Conservation (phyloP, 2,329 filamentous ascomycete genomes). For the Fusarium protoensiforme region DNA sequence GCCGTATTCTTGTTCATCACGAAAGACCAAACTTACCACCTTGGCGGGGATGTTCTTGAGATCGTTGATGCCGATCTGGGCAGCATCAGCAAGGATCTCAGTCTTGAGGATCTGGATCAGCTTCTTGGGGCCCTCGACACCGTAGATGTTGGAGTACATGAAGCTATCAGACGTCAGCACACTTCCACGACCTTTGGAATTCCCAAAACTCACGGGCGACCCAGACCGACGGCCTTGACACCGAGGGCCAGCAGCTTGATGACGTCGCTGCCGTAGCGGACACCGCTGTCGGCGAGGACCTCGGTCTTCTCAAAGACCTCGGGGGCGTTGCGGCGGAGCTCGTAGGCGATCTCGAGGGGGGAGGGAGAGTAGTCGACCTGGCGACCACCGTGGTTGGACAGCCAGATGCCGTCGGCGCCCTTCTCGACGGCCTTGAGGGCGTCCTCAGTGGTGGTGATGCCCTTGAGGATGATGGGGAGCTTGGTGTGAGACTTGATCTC, state of each 20-base stretch:
- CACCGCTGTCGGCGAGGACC: conserved; percentile 52
- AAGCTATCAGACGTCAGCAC: conserved; percentile 37
- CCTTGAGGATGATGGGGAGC: conserved; percentile 53
- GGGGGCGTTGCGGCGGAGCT: conserved; percentile 51
- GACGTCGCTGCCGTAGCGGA: conserved; percentile 52
- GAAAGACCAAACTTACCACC: conserved; percentile 22
- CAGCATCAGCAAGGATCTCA: conserved; percentile 54
- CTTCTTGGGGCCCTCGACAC: conserved; percentile 58
- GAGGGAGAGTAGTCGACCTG: conserved; percentile 50
- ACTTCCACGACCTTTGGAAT: fast-evolving
- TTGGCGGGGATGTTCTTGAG: conserved; percentile 37
- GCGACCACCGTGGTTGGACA: conserved; percentile 56
- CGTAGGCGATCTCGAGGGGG: conserved; percentile 40
- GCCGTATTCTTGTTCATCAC: neutral
- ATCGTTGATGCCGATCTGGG: conserved; percentile 47
- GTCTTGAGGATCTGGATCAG: conserved; percentile 60
- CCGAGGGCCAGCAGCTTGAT: conserved; percentile 54
- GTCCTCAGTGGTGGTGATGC: conserved; percentile 52
- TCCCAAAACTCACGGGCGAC: conserved; percentile 45
- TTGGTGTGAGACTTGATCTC: conserved; percentile 46
- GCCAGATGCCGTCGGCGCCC: conserved; percentile 50
- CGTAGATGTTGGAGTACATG: conserved; percentile 64
- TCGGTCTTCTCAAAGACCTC: conserved; percentile 50
- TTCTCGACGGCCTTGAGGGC: conserved; percentile 47
- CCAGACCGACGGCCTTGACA: conserved; percentile 55